Percentiles rank a stretch among this genome's conserved stretches.
Evolutionary conservation across 1,284 basidiomycete genomes (phyloP).

Genomic region (Mycena citricolor): DNA sequence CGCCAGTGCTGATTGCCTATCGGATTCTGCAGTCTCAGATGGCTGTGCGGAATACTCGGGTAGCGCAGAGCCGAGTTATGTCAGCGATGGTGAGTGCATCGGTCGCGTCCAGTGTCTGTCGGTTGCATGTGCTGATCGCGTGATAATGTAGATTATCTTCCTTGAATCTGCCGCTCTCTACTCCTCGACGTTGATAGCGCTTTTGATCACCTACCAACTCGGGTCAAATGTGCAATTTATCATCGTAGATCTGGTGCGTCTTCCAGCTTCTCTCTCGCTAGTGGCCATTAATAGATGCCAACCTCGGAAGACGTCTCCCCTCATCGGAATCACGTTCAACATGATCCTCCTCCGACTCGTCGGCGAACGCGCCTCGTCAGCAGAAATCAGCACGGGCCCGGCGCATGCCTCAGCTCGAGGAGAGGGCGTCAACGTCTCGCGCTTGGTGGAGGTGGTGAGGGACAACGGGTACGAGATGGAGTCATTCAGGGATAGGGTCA

Average conservation of each 20-base stretch:
- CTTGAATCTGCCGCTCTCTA: constrained; percentile 8
- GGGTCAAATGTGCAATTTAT: constrained; percentile 3
- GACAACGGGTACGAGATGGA: no score
- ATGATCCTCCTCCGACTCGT: neutral
- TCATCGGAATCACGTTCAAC: constrained; percentile 1
- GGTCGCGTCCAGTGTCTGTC: neutral
- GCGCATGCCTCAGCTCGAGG: neutral
- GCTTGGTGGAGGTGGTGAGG: neutral
- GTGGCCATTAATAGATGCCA: no score
- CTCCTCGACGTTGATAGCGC: constrained; percentile 2
- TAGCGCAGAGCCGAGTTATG: constrained; percentile 2
- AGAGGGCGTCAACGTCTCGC: neutral
- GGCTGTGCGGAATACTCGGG: neutral
- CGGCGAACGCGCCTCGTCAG: neutral
- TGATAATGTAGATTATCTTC: neutral
- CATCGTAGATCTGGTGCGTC: constrained; percentile 8
- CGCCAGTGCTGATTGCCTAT: constrained; percentile 3
- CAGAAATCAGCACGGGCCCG: neutral
- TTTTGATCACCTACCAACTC: constrained; percentile 2
- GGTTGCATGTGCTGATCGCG: neutral
- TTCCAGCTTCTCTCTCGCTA: neutral
- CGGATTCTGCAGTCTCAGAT: constrained; percentile 2
- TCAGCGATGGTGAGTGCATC: constrained; percentile 7
- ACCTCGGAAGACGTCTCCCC: neutral
- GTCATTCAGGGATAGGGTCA: no score